These are phyloP conservation scores for Cryptosporidium muris DNA, from an alignment of 169 alveolate species.

Conservation along the genomic window DNA sequence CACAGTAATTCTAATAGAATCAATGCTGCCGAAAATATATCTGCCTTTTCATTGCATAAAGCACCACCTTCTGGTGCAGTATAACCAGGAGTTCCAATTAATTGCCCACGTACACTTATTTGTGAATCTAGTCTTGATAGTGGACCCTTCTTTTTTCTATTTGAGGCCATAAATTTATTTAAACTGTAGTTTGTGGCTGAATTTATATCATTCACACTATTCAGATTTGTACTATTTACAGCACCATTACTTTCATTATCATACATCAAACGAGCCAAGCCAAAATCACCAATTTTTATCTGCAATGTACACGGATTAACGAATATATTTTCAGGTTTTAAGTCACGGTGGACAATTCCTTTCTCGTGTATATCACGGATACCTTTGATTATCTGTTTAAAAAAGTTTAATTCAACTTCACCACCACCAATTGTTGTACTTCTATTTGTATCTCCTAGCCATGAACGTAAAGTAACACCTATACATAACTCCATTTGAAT, in stretches of 20 bases:
- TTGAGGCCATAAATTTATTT: constrained; percentile 41
- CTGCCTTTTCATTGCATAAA: constrained; percentile 89
- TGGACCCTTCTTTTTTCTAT: not conserved
- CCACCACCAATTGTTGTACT: constrained; percentile 56
- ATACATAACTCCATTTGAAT: constrained; percentile 88
- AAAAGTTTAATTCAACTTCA: constrained; percentile 81
- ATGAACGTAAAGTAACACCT: constrained; percentile 86
- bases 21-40: constrained; percentile 87
- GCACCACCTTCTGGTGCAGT: constrained; percentile 92
- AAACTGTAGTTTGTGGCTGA: constrained; percentile 1
- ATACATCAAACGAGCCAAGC: constrained; percentile 85
- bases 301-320: constrained; percentile 82
- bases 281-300: constrained; percentile 90
- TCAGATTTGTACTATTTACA: not conserved
- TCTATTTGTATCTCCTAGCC: constrained; percentile 77
- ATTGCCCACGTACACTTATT: constrained; percentile 84
- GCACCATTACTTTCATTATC: constrained; percentile 75
- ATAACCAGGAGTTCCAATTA: constrained; percentile 90
- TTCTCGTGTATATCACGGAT: constrained; percentile 85
- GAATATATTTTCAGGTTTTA: constrained; percentile 90
- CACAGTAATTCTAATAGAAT: constrained; percentile 85
- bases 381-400: constrained; percentile 87
- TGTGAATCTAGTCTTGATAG: constrained; percentile 68
- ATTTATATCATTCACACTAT: not conserved
- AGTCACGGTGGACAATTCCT: constrained; percentile 89